Evolutionary conservation across 768 basidiomycete genomes (phyloP).

Genomic region (Lentinula detonsa): DNA sequence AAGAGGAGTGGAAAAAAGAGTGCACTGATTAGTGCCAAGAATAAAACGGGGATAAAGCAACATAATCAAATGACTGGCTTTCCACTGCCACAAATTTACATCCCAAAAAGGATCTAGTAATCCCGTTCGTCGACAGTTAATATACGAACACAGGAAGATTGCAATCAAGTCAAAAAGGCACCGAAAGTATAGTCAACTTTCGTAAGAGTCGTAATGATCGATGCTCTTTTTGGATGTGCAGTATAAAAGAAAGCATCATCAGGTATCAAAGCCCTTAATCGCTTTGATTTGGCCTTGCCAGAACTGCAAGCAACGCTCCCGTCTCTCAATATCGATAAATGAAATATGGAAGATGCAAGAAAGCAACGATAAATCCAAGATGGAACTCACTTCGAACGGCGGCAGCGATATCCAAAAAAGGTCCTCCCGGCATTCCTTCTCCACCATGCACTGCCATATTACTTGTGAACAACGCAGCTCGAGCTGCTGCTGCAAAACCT

Average conservation of each 20-base stretch:
- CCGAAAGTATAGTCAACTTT: background rate
- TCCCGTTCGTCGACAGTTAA: too few relatives aligned
- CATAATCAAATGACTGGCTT: background rate
- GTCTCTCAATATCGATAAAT: background rate
- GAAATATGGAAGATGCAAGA: background rate
- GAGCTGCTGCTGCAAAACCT: slow-evolving; percentile 75
- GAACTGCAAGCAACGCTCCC: background rate
- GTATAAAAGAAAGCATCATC: background rate
- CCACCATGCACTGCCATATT: background rate
- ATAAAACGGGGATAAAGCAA: background rate
- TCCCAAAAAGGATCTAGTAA: background rate
- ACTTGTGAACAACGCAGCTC: slow-evolving; percentile 43
- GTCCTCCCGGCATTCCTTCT: slow-evolving; percentile 5
- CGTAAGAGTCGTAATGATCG: background rate
- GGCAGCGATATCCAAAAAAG: slow-evolving; percentile 40
- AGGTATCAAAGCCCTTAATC: background rate
- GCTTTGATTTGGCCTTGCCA: background rate
- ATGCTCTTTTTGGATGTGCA: background rate
- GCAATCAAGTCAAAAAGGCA: background rate
- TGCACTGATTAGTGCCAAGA: background rate
- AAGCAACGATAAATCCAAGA: background rate
- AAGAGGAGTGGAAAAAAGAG: slow-evolving; percentile 2
- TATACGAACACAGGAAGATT: too few relatives aligned
- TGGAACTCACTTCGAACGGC: slow-evolving; percentile 28
- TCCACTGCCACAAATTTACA: background rate